These are phyloP conservation scores for Botrytis deweyae DNA, from an alignment of 2,329 filamentous ascomycete species.

Conservation along the genomic window DNA sequence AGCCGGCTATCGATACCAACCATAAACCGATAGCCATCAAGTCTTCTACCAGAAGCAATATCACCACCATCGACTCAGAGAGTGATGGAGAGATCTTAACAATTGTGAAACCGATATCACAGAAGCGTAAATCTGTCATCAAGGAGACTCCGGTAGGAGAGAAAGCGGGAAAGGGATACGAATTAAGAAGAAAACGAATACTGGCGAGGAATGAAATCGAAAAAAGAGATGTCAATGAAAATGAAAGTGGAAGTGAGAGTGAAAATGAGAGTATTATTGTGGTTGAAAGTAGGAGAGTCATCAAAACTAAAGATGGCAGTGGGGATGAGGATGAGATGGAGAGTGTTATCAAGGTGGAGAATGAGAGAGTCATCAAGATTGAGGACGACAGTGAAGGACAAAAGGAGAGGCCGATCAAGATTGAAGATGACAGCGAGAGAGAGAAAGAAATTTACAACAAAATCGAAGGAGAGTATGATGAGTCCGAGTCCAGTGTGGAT, in stretches of 20 bases:
- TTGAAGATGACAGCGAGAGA: not conserved
- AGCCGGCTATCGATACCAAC: not conserved
- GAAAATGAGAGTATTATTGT: no score
- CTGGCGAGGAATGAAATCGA: not conserved
- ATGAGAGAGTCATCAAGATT: no score
- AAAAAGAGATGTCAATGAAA: not conserved
- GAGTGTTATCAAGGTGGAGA: not conserved
- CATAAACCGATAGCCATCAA: not conserved
- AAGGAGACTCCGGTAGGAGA: not conserved
- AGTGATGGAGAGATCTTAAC: not conserved
- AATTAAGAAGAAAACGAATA: not conserved
- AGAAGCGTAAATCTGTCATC: not conserved
- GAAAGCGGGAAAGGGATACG: not conserved
- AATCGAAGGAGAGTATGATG: not conserved
- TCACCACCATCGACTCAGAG: not conserved
- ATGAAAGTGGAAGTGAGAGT: not conserved
- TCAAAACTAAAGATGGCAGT: not conserved
- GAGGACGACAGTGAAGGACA: not conserved
- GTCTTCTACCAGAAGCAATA: not conserved
- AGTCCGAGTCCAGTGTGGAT: not conserved
- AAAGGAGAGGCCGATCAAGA: not conserved
- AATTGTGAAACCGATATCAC: not conserved
- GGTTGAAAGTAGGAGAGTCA: not conserved
- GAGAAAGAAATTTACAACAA: not conserved
- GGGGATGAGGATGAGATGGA: not conserved